These are phyloP conservation scores for Fusarium lyarnte DNA, from an alignment of 2,329 filamentous ascomycete genomes.

Conservation along the genomic window DNA sequence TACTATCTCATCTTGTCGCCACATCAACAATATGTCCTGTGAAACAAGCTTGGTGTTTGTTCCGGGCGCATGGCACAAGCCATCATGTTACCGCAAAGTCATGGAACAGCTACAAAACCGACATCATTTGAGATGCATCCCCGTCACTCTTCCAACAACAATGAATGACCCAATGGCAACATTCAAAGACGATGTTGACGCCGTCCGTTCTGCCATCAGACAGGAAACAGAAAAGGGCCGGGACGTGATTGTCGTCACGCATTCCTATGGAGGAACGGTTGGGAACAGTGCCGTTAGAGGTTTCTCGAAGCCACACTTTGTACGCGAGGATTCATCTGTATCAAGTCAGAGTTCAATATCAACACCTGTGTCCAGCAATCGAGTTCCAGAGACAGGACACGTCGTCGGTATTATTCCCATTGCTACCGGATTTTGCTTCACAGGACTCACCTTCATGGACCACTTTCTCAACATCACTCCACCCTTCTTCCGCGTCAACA, in stretches of 20 bases:
- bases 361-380: accelerated
- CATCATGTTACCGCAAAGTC: background rate
- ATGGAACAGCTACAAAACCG: background rate
- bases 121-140: background rate
- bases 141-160: background rate
- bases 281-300: background rate
- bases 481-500: background rate
- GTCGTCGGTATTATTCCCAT: background rate
- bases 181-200: background rate
- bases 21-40: background rate
- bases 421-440: background rate
- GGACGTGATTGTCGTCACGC: background rate
- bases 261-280: background rate
- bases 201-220: background rate
- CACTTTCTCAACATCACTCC: background rate
- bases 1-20: accelerated
- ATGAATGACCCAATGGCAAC: background rate
- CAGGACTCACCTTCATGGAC: background rate
- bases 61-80: background rate
- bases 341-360: background rate
- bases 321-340: no score
- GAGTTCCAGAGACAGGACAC: background rate
- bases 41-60: background rate
- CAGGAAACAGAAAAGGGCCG: background rate
- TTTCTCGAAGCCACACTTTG: background rate